Evolutionary conservation across 352 stramenopile species (phyloP), one percentile per base, ranked within the genome.

Genomic region (Globisporangium echinulatum): DNA sequence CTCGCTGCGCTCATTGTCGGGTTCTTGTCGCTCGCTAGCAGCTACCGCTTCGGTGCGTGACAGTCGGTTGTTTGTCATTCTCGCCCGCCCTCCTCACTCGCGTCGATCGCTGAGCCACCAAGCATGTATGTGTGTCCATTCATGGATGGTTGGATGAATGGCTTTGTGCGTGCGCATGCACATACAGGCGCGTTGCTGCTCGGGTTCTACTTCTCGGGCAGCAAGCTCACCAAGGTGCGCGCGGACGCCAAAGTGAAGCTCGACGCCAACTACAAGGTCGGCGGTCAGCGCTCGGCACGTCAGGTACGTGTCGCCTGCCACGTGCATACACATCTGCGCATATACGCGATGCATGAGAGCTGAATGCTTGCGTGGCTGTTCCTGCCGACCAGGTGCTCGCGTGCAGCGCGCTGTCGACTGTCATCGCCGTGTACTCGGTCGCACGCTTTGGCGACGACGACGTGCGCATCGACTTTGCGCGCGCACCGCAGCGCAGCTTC

Each of bases 131-230:
- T 19, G 17, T 19, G 17, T 19, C 17, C 17, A 19, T 19, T 19
- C 17, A 19, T 19, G 17, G 7, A 44, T 44, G 40, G 7, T 44
- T 11, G 7, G 40, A 7, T 44, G 10, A 7, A 7, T 53, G 19
- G 39, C 10, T 39, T 5, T 48, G 11, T 42, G 42, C 33, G 54
- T 62, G 52, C 8, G 40, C 17, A 25, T 61, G 14, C 46, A 36
- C 52, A 36, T n/a, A n/a, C 39, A 91, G 87, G 87, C 8, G 54
- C 82, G 25, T 59, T 94, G 55, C 70, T 96, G 14, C 70, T 96
- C 38, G 77, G 72, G 38, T 96, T 97, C 60, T 96, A 96, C 70
- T 82, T 90, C 54, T 88, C 85, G 8, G 77, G 84, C 49, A 92
- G 84, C 63, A 94, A 88, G 59, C 75, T 97, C 49, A 96, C 88